phyloP scores from a whole-genome alignment of 257 asterid species.

The Ajuga chamaepitys region DNA sequence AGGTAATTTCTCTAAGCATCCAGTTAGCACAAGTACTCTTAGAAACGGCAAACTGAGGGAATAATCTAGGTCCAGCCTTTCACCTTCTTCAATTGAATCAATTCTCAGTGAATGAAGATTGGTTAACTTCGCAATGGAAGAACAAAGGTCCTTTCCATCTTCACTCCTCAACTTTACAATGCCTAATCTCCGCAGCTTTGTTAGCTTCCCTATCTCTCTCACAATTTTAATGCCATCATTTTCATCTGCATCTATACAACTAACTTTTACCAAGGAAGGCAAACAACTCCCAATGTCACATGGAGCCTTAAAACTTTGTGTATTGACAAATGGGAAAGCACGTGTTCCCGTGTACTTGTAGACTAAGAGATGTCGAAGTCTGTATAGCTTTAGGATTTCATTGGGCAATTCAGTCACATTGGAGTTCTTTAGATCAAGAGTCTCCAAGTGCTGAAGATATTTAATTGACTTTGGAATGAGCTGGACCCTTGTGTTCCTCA shows the following conservation, averaged over 20 bases:
- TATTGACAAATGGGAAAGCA: not conserved
- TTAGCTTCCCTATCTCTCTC: constrained; percentile 22
- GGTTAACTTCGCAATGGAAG: constrained; percentile 13
- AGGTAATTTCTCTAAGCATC: constrained; percentile 7
- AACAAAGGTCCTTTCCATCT: constrained; percentile 27
- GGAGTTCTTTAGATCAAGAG: not conserved
- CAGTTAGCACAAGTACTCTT: not conserved
- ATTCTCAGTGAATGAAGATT: not conserved
- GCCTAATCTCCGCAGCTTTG: constrained; percentile 12
- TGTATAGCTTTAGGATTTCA: no score
- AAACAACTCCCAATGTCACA: not conserved
- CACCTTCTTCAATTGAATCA: not conserved
- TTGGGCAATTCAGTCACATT: no score
- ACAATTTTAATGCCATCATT: not conserved
- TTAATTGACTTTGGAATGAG: no score
- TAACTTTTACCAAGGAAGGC: not conserved
- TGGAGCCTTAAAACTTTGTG: not conserved
- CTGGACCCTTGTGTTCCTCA: no score
- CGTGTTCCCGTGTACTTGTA: not conserved
- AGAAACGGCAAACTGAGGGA: not conserved
- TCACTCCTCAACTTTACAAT: constrained; percentile 18
- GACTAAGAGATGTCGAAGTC: no score
- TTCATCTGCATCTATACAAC: not conserved
- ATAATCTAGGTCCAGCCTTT: constrained; percentile 3
- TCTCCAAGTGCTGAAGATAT: not conserved